Conservation (phyloP, 2,329 filamentous ascomycete genomes). For the Aureobasidium leucospermi region DNA sequence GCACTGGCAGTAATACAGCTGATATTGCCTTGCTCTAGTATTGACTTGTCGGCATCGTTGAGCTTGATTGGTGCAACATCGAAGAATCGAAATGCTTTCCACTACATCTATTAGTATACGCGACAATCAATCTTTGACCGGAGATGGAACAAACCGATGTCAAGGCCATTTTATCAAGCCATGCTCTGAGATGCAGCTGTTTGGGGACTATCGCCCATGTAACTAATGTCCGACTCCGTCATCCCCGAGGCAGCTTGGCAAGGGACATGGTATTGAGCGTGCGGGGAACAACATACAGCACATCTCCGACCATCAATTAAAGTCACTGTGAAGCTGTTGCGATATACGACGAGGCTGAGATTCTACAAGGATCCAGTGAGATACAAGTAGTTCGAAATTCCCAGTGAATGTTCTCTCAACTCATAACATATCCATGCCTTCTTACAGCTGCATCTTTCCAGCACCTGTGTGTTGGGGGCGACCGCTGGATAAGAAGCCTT, state of each 20-base stretch:
- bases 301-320: too few species aligned
- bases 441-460: too few species aligned
- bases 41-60: constrained; percentile 68
- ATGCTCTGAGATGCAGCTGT: not conserved
- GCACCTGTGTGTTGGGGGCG: too few species aligned
- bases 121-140: too few species aligned
- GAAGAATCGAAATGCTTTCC: constrained; percentile 99
- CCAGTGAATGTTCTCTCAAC: too few species aligned
- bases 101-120: constrained; percentile 46
- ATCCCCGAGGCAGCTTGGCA: not conserved
- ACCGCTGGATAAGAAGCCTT: too few species aligned
- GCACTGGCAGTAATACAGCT: constrained; percentile 80
- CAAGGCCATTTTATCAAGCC: constrained; percentile 30
- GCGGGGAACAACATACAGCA: too few species aligned
- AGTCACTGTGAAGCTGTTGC: too few species aligned
- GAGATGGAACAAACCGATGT: constrained; percentile 28
- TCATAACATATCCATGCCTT: too few species aligned
- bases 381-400: too few species aligned
- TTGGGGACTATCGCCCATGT: not conserved
- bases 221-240: not conserved
- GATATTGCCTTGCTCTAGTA: constrained; percentile 69
- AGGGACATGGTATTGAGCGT: not conserved
- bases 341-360: too few species aligned
- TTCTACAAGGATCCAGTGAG: too few species aligned
- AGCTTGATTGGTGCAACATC: constrained; percentile 80